These are phyloP conservation scores for Yarrowia sp. DNA, from an alignment of 805 yeast genomes.

Conservation along the genomic window DNA sequence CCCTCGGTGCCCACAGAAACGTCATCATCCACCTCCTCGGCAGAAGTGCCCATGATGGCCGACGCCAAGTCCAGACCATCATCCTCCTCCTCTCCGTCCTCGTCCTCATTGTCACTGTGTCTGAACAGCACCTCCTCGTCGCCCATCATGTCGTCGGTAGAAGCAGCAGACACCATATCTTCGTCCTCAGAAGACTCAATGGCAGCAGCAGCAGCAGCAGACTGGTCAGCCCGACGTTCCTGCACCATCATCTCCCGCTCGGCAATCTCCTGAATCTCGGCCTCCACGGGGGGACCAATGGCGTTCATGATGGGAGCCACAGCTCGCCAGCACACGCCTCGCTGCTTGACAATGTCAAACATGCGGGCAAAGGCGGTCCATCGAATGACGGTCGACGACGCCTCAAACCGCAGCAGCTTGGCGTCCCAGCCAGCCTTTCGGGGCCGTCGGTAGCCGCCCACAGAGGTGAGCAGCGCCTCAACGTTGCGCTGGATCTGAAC, in stretches of 20 bases:
- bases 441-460: conserved; percentile 25
- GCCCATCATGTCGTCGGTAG: conserved; percentile 8
- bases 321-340: conserved; percentile 31
- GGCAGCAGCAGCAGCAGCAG: not conserved
- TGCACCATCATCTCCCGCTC: conserved; percentile 6
- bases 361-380: conserved; percentile 31
- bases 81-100: not conserved
- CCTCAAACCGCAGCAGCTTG: conserved; percentile 5
- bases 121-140: not conserved
- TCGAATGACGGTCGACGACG: conserved; percentile 31
- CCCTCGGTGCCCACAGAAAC: conserved; percentile 13
- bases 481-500: conserved; percentile 35
- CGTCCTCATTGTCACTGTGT: conserved; percentile 1
- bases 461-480: conserved; percentile 30
- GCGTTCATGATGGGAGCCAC: conserved; percentile 38
- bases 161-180: conserved; percentile 26
- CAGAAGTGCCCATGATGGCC: not conserved
- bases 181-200: conserved; percentile 19
- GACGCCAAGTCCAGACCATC: not conserved
- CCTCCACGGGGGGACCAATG: conserved; percentile 30
- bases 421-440: conserved; percentile 36
- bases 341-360: conserved; percentile 35
- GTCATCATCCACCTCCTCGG: conserved; percentile 32
- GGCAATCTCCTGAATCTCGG: conserved; percentile 30
- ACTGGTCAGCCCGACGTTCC: conserved; percentile 5